A percentile compares a stretch with the other conserved stretches of the same genome.
Conservation (phyloP, 441 rosid genomes). For the Manihot esculenta region DNA sequence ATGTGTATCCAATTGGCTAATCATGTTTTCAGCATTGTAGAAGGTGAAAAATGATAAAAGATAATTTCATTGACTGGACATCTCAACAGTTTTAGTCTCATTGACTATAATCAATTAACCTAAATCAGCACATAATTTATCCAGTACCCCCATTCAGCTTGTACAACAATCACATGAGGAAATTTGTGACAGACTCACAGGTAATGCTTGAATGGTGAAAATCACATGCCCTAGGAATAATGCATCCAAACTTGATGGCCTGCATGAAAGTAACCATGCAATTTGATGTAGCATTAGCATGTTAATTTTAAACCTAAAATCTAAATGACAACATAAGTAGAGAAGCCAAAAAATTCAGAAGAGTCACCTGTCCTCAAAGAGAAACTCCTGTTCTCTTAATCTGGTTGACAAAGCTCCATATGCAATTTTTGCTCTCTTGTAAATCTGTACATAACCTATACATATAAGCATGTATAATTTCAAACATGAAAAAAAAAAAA, state of each 20-base stretch:
- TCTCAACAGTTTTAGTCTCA: background rate
- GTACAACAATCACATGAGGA: conserved; percentile 6
- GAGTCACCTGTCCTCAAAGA: conserved; percentile 73
- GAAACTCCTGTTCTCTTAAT: conserved; percentile 66
- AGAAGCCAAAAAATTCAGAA: conserved; percentile 10
- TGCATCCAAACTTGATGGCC: conserved; percentile 97
- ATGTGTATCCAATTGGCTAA: background rate
- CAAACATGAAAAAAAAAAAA: background rate
- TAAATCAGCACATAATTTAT: background rate
- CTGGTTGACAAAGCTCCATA: conserved; percentile 78
- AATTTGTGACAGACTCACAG: conserved; percentile 52
- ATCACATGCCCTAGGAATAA: conserved; percentile 64
- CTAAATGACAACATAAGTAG: background rate
- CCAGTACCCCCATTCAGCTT: conserved; percentile 4
- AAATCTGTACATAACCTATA: conserved; percentile 52
- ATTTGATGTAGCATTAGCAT: background rate
- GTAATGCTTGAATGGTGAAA: conserved; percentile 68
- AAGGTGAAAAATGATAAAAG: background rate
- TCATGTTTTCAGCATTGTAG: background rate
- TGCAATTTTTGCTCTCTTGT: conserved; percentile 64
- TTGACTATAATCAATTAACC: conserved; percentile 1
- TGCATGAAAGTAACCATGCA: conserved; percentile 31
- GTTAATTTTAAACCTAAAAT: conserved; percentile 1
- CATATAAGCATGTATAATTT: background rate
- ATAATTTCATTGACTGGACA: background rate